Conservation (phyloP, 441 rosid genomes). For the Populus hybrid region DNA sequence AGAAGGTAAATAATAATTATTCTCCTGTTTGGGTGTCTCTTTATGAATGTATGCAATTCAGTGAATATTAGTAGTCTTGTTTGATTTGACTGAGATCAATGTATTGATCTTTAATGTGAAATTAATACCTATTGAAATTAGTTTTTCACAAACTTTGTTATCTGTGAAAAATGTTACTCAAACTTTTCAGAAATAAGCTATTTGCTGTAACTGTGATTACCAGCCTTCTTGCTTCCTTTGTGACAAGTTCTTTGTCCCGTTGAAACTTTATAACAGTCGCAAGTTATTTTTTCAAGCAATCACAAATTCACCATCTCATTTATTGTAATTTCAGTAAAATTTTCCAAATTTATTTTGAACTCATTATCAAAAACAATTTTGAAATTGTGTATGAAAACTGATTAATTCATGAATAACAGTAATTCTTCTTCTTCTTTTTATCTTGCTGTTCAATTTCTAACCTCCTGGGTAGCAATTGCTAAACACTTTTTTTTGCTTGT, state of each 20-base stretch:
- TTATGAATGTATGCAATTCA: constrained; percentile 1
- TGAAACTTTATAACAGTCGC: background rate
- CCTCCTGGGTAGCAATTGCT: no score
- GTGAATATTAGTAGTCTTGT: background rate
- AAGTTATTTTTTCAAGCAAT: constrained; percentile 5
- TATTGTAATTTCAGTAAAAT: background rate
- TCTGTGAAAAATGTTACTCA: background rate
- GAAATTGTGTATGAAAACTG: background rate
- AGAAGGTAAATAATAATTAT: constrained; percentile 50
- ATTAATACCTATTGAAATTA: background rate
- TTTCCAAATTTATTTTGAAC: background rate
- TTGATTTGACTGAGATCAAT: background rate
- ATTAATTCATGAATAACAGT: background rate
- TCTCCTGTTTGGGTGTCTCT: constrained; percentile 5
- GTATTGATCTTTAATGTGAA: background rate
- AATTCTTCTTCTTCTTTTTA: no score
- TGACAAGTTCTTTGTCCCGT: background rate
- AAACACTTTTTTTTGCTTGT: no score
- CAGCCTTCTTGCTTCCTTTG: background rate
- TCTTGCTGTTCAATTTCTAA: no score
- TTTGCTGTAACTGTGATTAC: background rate
- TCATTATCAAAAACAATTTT: background rate
- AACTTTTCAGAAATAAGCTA: background rate
- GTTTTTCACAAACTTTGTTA: constrained; percentile 1
- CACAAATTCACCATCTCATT: background rate